Conservation (phyloP, 2,329 filamentous ascomycete species). For the Neonectria ditissima region DNA sequence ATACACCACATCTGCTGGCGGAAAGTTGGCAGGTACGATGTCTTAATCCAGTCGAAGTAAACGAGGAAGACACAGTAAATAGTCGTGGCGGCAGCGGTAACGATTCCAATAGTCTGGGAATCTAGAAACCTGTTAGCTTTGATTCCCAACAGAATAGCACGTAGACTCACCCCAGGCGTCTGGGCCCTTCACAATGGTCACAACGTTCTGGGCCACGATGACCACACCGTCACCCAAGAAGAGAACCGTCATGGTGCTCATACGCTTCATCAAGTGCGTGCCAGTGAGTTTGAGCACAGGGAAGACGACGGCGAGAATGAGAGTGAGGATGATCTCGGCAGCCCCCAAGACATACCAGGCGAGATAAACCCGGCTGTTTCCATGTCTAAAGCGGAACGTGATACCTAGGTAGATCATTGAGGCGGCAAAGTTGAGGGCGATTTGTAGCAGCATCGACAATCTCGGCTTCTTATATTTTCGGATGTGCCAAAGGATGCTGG, state of each 20-base stretch:
- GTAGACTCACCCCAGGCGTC: conserved; percentile 53
- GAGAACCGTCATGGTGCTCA: conserved; percentile 73
- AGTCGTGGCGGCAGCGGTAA: conserved; percentile 54
- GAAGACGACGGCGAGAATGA: conserved; percentile 66
- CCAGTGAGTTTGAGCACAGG: conserved; percentile 70
- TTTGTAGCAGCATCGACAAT: conserved; percentile 52
- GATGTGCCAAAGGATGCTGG: conserved; percentile 58
- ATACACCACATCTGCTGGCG: conserved; percentile 70
- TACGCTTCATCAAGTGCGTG: conserved; percentile 72
- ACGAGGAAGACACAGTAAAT: conserved; percentile 60
- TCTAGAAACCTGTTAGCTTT: conserved; percentile 44
- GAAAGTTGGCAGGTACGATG: conserved; percentile 66
- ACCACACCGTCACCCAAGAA: conserved; percentile 76
- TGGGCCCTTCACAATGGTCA: conserved; percentile 58
- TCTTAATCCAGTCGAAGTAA: conserved; percentile 74
- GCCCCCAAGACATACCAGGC: conserved; percentile 66
- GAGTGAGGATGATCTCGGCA: conserved; percentile 63
- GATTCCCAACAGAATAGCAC: accelerated
- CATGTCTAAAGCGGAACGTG: conserved; percentile 53
- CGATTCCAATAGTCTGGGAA: conserved; percentile 53
- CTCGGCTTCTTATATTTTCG: conserved; percentile 54
- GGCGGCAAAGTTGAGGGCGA: conserved; percentile 50
- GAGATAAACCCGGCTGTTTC: conserved; percentile 51
- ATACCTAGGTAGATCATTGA: conserved; percentile 56
- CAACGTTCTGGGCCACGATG: conserved; percentile 64